Evolutionary conservation across 1,139 yeast species (phyloP).

Genomic region (Candida freyschussii): DNA sequence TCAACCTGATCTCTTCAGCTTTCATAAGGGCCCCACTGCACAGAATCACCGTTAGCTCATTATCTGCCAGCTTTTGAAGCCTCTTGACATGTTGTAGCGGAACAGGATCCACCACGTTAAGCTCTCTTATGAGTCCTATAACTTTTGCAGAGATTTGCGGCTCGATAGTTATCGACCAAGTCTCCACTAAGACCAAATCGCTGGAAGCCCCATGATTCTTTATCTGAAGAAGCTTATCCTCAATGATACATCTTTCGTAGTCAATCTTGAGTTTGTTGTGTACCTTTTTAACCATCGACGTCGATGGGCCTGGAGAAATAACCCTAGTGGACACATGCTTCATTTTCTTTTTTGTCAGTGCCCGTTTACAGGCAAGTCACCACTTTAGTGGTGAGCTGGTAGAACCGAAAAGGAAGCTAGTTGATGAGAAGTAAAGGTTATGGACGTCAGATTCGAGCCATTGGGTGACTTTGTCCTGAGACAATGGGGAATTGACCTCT

Average conservation of each 20-base stretch:
- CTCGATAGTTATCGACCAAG: conserved; percentile 52
- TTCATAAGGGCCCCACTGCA: conserved; percentile 27
- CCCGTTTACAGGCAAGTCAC: too few species aligned
- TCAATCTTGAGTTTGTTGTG: conserved; percentile 37
- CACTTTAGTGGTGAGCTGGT: too few species aligned
- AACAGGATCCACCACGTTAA: conserved; percentile 32
- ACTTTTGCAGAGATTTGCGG: conserved; percentile 36
- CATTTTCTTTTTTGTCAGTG: too few species aligned
- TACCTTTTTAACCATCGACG: conserved; percentile 31
- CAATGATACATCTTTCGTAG: conserved; percentile 44
- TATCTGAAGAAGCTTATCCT: conserved; percentile 46
- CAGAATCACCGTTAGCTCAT: conserved; percentile 31
- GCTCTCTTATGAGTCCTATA: conserved; percentile 12
- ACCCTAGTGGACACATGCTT: too few species aligned
- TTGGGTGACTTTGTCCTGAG: too few species aligned
- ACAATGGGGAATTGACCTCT: too few species aligned
- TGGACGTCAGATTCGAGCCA: too few species aligned
- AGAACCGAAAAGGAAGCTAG: too few species aligned
- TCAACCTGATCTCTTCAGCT: conserved; percentile 17
- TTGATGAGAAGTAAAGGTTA: too few species aligned
- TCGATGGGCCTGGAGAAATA: too few species aligned
- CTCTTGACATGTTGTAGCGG: conserved; percentile 40
- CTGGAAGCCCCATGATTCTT: conserved; percentile 28
- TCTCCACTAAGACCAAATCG: conserved; percentile 38
- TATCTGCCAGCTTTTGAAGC: conserved; percentile 27